Conservation (phyloP, 2,329 filamentous ascomycete genomes). For the Aureobasidium subglaciale region DNA sequence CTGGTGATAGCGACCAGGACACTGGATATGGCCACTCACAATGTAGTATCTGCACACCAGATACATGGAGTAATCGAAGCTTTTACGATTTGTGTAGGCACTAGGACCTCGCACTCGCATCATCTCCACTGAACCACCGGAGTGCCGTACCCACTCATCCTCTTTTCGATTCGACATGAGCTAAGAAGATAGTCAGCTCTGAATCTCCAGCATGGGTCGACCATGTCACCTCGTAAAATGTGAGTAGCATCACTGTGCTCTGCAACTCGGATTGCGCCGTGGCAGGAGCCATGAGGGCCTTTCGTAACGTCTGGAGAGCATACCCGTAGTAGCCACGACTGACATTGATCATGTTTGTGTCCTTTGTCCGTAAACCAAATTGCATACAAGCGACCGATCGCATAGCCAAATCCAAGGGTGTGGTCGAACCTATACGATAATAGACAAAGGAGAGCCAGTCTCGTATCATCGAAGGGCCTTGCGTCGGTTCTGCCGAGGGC, state of each 20-base stretch:
- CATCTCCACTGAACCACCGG: constrained; percentile 5
- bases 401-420: constrained; percentile 8
- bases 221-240: constrained; percentile 1
- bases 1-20: too few species aligned
- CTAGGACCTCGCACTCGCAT: constrained; percentile 11
- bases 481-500: neutral
- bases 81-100: constrained; percentile 5
- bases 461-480: constrained; percentile 1
- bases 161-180: constrained; percentile 12
- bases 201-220: neutral
- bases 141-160: constrained; percentile 11
- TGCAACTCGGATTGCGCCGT: constrained; percentile 6
- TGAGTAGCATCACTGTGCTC: constrained; percentile 12
- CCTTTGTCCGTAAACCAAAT: neutral
- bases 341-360: neutral
- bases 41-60: constrained; percentile 13
- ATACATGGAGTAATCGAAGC: constrained; percentile 15
- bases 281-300: neutral
- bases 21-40: neutral
- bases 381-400: constrained; percentile 13
- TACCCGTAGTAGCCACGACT: constrained; percentile 3
- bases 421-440: neutral
- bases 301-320: constrained; percentile 3
- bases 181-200: neutral
- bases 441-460: constrained; percentile 10